phyloP scores from a whole-genome alignment of 805 yeast species.

The Pichia nanzhaoensis region DNA sequence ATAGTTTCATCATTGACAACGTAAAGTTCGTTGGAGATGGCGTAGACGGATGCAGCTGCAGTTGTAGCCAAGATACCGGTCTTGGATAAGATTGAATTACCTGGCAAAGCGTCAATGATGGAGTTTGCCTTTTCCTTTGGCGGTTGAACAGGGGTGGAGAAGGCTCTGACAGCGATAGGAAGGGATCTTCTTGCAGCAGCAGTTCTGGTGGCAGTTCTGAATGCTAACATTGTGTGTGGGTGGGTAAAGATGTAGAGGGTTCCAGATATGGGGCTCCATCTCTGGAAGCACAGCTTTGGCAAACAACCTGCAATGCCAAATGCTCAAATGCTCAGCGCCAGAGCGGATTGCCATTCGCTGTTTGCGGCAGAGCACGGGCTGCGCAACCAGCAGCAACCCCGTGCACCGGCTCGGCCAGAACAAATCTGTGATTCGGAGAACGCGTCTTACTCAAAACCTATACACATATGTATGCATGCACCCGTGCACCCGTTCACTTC shows the following conservation, averaged over 20 bases:
- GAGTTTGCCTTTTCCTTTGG: conserved; percentile 87
- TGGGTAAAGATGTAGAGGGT: too few relatives aligned
- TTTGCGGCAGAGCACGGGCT: too few relatives aligned
- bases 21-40: conserved; percentile 87
- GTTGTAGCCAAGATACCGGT: conserved; percentile 93
- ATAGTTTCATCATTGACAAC: conserved; percentile 92
- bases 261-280: too few relatives aligned
- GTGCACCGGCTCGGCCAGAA: too few relatives aligned
- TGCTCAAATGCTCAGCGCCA: too few relatives aligned
- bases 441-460: too few relatives aligned
- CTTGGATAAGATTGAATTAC: conserved; percentile 79
- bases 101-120: conserved; percentile 89
- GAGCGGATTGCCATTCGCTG: too few relatives aligned
- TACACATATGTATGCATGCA: too few relatives aligned
- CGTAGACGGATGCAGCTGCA: conserved; percentile 90
- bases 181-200: conserved; percentile 23
- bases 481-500: too few relatives aligned
- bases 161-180: conserved; percentile 54
- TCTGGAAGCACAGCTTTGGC: too few relatives aligned
- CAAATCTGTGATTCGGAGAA: too few relatives aligned
- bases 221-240: conserved; percentile 15
- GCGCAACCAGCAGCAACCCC: not conserved
- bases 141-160: conserved; percentile 67
- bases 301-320: too few relatives aligned
- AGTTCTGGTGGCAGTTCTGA: conserved; percentile 30